Percentiles rank a stretch among this genome's conserved stretches.
These are phyloP conservation scores for Pseudogymnoascus sp. DNA, from an alignment of 2,329 filamentous ascomycete species.

Conservation along the genomic window DNA sequence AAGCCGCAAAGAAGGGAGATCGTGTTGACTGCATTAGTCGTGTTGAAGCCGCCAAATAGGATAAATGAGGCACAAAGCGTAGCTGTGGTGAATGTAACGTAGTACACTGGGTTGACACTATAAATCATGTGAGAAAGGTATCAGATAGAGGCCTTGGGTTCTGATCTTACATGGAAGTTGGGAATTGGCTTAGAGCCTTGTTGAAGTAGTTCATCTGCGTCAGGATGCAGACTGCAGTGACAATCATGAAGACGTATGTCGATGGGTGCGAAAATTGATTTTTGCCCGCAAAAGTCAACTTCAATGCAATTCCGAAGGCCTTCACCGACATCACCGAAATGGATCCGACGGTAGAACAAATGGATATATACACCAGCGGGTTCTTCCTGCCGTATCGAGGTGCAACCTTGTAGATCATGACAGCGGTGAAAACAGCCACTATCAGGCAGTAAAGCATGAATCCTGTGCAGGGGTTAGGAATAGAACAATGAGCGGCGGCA, in stretches of 20 bases:
- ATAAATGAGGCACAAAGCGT: slow-evolving; percentile 94
- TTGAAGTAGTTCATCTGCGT: slow-evolving; percentile 99
- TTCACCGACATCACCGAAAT: slow-evolving; percentile 99
- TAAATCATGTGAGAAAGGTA: background rate
- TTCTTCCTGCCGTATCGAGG: slow-evolving; percentile 90
- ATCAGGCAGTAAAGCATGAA: slow-evolving; percentile 80
- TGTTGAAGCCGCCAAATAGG: slow-evolving; percentile 93
- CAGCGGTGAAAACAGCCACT: slow-evolving; percentile 72
- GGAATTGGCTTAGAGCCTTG: slow-evolving; percentile 94
- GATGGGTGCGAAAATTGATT: slow-evolving; percentile 95
- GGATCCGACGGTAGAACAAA: slow-evolving; percentile 93
- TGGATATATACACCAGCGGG: slow-evolving; percentile 91
- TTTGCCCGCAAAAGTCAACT: slow-evolving; percentile 84
- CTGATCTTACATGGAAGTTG: slow-evolving; percentile 78
- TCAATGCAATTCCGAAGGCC: slow-evolving; percentile 94
- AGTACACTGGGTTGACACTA: slow-evolving; percentile 73
- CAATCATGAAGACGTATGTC: slow-evolving; percentile 94
- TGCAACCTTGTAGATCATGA: slow-evolving; percentile 96
- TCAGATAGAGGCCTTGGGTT: background rate
- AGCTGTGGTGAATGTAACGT: slow-evolving; percentile 93
- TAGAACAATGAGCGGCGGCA: background rate
- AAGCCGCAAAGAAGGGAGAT: slow-evolving; percentile 89
- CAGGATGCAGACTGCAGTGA: slow-evolving; percentile 86
- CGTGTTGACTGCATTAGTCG: slow-evolving; percentile 81
- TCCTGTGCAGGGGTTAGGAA: slow-evolving; percentile 43